Evolutionary conservation across 306 rosid genomes (phyloP), one percentile per base, ranked within the genome.

Genomic region (Aeschynomene evenia): DNA sequence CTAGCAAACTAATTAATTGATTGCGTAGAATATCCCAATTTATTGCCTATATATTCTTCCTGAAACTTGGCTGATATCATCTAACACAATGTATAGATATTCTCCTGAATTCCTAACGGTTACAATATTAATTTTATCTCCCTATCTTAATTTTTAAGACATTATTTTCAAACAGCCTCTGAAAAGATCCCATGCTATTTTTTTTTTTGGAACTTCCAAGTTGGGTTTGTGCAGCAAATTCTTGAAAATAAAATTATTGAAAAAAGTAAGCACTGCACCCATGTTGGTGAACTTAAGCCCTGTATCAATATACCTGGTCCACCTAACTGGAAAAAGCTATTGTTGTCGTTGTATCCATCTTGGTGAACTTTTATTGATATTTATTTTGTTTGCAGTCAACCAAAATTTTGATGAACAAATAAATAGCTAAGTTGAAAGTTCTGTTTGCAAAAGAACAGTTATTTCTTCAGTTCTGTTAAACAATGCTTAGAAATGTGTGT

Each of bases 121-220:
- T n/a, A n/a, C n/a, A n/a, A n/a, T 34, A 34, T 34, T 34, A 23
- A 15, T 5, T 21, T 56, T 33, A 21, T 62, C 55, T 59, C 39
- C 68, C 73, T 45, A 55, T 29, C 36, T 18, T 61, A 15, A 20
- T 43, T 26, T 46, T 18, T 63, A 10, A 16, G 31, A 61, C 56
- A 23, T n/a, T 62, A 14, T 20, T 36, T 29, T 59, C 59, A 24
- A 13, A 9, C 52, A 1, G 29, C 22, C 49, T 53, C 29, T 2
- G 11, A 23, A 49, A 28, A 14, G 63, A 24, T 21, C 13, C 61
- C 21, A 7, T 24, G 33, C 42, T 40, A 31, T 13, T 50, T 65
- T 66, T 50, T 65, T 66, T 28, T 4, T 75, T 63, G 59, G 56
- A 43, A 34, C 19, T 70, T 28, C 24, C 49, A 51, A 9, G 48